Base-by-base conservation (phyloP, 257 asterid species). In the Prunella vulgaris region DNA sequence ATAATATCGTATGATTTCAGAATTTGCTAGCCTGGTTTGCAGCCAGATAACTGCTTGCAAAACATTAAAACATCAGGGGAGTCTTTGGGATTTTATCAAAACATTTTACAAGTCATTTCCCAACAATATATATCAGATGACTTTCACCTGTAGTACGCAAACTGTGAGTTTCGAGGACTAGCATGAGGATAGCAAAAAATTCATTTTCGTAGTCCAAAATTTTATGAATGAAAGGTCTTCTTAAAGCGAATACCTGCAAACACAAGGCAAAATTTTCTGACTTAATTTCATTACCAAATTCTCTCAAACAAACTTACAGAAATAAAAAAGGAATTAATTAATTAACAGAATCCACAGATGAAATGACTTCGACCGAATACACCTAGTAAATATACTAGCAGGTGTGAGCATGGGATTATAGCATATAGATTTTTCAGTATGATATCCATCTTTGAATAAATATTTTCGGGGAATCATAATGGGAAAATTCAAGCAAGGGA, bases 161-260 rank as follows among this genome's bases (percentile, higher is more conserved):
- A 76, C 97, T 94, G 81, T 91, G 99, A 13, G 95, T 86, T 83
- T 94, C 99, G 56, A 94, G 95, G 61, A 89, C 95, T 27, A 94
- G 90, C 87, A 89, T 94, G 49, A 94, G 90, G 86, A 91, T 77
- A 4, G 97, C 96, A 13, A 89, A 94, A 80, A 80, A 87, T 77
- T 91, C 99, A 66, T 94, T 97, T 72, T 94, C 99, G 13, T 87
- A 94, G 72, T 94, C 99, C 74, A 94, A 73, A 28, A 94, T 85
- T 80, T 86, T 94, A 73, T 94, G 99, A 78, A 94, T 78, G 79
- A 87, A 84, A 22, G 99, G 95, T 63, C 97, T 87, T 80, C 99
- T 82, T 69, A 94, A 69, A 58, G 97, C 99, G 48, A 94, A 85
- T 32, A 94, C 93, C 99, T 94, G 77, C 77, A 69, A 67, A 24